Base-by-base conservation (phyloP, 139 green algal species). In the Picochlorum sp. region DNA sequence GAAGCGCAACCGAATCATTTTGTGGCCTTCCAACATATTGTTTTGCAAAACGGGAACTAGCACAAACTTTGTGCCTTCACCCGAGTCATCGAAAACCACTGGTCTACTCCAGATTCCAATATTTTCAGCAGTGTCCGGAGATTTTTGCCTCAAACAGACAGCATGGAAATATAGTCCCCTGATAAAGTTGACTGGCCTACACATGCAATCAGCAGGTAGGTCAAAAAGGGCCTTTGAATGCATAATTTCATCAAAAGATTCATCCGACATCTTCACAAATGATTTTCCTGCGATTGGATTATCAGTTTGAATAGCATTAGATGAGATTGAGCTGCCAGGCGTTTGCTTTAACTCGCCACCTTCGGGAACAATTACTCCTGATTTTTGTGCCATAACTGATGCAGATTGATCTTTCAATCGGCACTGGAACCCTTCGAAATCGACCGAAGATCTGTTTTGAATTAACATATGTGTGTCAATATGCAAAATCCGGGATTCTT, bases 381-480 rank as follows among this genome's bases (percentile, higher is more conserved):
- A 41, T 13, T 41, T 20, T 54, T 54, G 47, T 20, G n/a, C 11
- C n/a, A 21, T 44, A 56, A 7, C 28, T 26, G 57, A 26, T 18
- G 58, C 6, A 51, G 58, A 65, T 28, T 52, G 20, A 6, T 13
- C 51, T 16, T 20, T n/a, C 10, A 23, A 20, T 16, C 20, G 32
- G 4, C 77, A 79, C 62, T 91, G 87, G 60, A 86, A 50, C 45
- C 92, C 69, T 62, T 84, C 66, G n/a, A 95, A 69, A 6, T 69
- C 60, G 30, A 88, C 75, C 21, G 82, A 76, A 1, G 84, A 91
- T 26, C 68, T 66, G 70, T 95, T 95, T 51, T 71, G 76, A 3
- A 91, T 64, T 44, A 90, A 65, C n/a, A 90, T 24, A 58, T 90
- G 79, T 0, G 82, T 78, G 51, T 92, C 84, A 64, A 94, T 50